A percentile compares a stretch with the other conserved stretches of the same genome.
phyloP scores from a whole-genome alignment of 2,329 filamentous ascomycete genomes.

The Aspergillus aculeatus region DNA sequence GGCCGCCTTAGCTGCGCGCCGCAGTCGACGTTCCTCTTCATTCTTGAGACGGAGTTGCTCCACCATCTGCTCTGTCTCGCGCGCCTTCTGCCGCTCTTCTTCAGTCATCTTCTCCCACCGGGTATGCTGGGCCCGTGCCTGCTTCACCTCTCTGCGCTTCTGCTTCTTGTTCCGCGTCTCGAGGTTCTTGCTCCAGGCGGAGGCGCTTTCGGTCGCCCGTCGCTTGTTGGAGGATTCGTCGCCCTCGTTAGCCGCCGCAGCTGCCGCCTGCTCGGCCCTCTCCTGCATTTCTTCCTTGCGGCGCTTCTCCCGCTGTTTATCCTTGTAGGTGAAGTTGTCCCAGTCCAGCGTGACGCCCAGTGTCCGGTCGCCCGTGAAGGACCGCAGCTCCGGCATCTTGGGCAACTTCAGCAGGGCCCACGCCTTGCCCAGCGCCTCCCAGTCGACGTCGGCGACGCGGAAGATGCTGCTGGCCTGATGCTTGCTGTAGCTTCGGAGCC shows the following conservation, averaged over 20 bases:
- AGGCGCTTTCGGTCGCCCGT: slow-evolving; percentile 57
- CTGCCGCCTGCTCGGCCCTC: slow-evolving; percentile 38
- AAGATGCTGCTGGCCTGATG: slow-evolving; percentile 93
- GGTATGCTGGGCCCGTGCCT: slow-evolving; percentile 63
- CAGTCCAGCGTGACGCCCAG: slow-evolving; percentile 61
- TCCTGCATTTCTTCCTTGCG: slow-evolving; percentile 58
- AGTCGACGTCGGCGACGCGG: slow-evolving; percentile 75
- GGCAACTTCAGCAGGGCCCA: slow-evolving; percentile 88
- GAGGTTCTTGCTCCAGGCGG: slow-evolving; percentile 69
- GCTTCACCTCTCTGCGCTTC: slow-evolving; percentile 63
- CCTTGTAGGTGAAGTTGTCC: slow-evolving; percentile 67
- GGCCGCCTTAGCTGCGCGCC: slow-evolving; percentile 19
- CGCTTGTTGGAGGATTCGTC: slow-evolving; percentile 51
- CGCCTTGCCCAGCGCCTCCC: slow-evolving; percentile 73
- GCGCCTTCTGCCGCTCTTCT: slow-evolving; percentile 63
- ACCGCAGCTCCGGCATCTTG: slow-evolving; percentile 86
- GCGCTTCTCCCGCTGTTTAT: slow-evolving; percentile 67
- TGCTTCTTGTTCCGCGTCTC: slow-evolving; percentile 64
- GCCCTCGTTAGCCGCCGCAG: slow-evolving; percentile 29
- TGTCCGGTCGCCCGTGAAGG: slow-evolving; percentile 66
- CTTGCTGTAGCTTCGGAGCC: slow-evolving; percentile 86
- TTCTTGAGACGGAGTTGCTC: slow-evolving; percentile 62
- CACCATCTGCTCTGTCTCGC: slow-evolving; percentile 64
- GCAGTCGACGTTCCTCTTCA: slow-evolving; percentile 26
- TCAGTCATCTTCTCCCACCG: slow-evolving; percentile 66